These are phyloP conservation scores for Nasturtium officinale DNA, from an alignment of 345 rosid genomes.

Conservation along the genomic window DNA sequence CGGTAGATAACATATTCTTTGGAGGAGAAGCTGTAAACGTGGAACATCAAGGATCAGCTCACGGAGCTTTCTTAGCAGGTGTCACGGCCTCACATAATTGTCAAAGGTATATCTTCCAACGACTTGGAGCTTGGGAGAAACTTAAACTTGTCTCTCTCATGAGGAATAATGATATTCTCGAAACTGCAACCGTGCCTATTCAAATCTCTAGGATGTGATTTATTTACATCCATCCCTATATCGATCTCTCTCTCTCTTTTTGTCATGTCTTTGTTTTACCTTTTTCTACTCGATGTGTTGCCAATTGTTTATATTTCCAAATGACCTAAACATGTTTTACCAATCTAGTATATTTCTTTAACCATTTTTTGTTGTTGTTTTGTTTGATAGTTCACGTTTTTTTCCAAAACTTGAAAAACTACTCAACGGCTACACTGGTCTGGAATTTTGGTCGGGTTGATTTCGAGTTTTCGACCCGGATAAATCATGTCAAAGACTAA, in stretches of 20 bases:
- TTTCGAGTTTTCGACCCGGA: too few species aligned
- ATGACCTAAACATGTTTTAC: conserved; percentile 1
- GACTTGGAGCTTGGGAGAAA: conserved; percentile 55
- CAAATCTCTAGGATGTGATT: conserved; percentile 85
- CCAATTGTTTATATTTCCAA: conserved; percentile 7
- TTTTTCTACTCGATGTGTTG: not conserved
- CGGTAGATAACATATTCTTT: conserved; percentile 69
- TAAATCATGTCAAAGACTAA: too few species aligned
- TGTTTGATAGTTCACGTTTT: too few species aligned
- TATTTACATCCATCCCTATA: not conserved
- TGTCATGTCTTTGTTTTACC: not conserved
- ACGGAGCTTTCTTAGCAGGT: conserved; percentile 83
- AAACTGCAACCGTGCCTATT: conserved; percentile 60
- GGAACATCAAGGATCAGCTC: conserved; percentile 87
- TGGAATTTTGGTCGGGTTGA: too few species aligned
- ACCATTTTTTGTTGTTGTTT: too few species aligned
- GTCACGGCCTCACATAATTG: conserved; percentile 71
- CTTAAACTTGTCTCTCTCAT: conserved; percentile 50
- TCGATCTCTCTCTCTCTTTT: not conserved
- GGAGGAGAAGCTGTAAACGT: conserved; percentile 89
- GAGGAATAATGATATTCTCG: conserved; percentile 47
- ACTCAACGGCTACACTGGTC: too few species aligned
- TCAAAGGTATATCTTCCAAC: conserved; percentile 53
- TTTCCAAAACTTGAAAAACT: too few species aligned
- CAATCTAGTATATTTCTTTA: not conserved